Conservation (phyloP, 177 flowering plant genomes). For the Vitis hybrid region DNA sequence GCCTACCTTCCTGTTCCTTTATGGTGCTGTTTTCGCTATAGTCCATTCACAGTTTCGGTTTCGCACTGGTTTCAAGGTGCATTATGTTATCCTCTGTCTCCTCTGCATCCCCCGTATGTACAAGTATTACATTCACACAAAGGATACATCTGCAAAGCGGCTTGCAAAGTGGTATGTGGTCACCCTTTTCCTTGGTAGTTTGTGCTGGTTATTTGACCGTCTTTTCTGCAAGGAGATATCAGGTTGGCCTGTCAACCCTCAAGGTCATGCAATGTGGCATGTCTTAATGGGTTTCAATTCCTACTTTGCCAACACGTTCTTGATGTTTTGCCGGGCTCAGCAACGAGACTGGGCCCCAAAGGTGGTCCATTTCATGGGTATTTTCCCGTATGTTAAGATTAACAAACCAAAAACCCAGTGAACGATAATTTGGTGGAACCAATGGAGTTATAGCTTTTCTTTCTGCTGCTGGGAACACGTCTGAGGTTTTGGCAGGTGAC, state of each 20-base stretch:
- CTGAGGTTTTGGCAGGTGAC: background rate
- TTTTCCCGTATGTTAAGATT: conserved; percentile 83
- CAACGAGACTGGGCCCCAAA: conserved; percentile 78
- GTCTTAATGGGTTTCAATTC: conserved; percentile 85
- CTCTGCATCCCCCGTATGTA: conserved; percentile 91
- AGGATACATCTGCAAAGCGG: conserved; percentile 62
- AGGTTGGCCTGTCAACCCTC: conserved; percentile 68
- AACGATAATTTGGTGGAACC: conserved; percentile 6
- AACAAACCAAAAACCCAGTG: conserved; percentile 73
- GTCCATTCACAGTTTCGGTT: conserved; percentile 58
- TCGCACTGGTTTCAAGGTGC: conserved; percentile 65
- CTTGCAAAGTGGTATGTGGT: conserved; percentile 68
- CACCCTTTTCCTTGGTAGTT: conserved; percentile 51
- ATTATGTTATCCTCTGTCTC: conserved; percentile 71
- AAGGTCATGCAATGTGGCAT: conserved; percentile 95
- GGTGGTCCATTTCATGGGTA: conserved; percentile 52
- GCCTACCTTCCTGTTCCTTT: conserved; percentile 85
- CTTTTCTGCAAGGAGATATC: conserved; percentile 59
- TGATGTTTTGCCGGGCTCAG: conserved; percentile 94
- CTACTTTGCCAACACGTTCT: conserved; percentile 80
- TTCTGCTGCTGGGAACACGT: background rate
- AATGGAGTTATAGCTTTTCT: conserved; percentile 2
- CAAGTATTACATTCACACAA: conserved; percentile 83
- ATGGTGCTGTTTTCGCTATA: conserved; percentile 74
- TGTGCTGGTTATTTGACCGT: conserved; percentile 77